Evolutionary conservation across 768 basidiomycete genomes (phyloP).

Genomic region (Tulasnella sp.): DNA sequence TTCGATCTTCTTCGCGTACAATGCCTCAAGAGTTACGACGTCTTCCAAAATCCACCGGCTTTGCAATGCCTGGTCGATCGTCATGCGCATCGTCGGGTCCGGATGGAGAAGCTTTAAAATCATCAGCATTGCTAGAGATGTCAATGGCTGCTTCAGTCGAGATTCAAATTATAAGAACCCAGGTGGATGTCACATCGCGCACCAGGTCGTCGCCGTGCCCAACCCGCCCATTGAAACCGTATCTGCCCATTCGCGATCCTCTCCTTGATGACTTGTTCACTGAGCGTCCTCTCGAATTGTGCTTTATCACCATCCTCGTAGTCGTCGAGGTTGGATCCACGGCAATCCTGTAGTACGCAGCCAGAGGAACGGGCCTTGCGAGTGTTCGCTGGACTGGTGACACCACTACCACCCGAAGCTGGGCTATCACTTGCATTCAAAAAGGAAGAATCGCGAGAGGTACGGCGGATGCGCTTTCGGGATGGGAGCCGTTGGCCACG

Average conservation of each 20-base stretch:
- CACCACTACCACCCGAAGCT: background rate
- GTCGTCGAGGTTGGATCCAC: conserved; percentile 20
- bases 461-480: background rate
- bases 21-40: conserved; percentile 43
- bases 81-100: conserved; percentile 47
- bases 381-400: background rate
- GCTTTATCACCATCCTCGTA: conserved; percentile 21
- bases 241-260: conserved; percentile 55
- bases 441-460: background rate
- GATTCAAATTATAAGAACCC: background rate
- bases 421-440: background rate
- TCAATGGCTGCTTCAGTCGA: background rate
- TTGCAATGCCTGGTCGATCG: conserved; percentile 47
- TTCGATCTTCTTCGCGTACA: conserved; percentile 51
- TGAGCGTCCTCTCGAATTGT: conserved; percentile 36
- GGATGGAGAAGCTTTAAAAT: conserved; percentile 51
- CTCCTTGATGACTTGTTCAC: conserved; percentile 52
- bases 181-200: background rate
- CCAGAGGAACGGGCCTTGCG: conserved; percentile 10
- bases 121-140: conserved; percentile 43
- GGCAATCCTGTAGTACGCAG: conserved; percentile 15
- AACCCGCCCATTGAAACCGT: conserved; percentile 43
- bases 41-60: conserved; percentile 60
- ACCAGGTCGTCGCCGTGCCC: conserved; percentile 41
- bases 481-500: background rate